These are phyloP conservation scores for Botrytis paeoniae DNA, from an alignment of 2,329 filamentous ascomycete genomes.

Conservation along the genomic window DNA sequence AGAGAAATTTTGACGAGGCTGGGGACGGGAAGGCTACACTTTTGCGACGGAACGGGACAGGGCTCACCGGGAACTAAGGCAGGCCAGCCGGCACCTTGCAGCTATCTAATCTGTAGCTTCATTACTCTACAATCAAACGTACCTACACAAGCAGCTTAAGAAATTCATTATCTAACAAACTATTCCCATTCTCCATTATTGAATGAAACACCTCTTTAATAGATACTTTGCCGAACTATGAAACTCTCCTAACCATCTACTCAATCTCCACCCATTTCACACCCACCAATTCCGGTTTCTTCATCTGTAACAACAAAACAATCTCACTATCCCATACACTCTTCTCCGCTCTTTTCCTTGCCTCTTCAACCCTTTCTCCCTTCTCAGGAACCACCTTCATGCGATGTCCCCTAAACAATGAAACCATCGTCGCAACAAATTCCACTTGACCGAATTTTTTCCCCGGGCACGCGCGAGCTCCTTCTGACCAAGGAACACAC, in stretches of 20 bases:
- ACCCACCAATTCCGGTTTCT: background rate
- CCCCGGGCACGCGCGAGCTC: slow-evolving; percentile 22
- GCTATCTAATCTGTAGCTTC: background rate
- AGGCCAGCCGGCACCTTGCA: background rate
- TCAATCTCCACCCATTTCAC: slow-evolving; percentile 1
- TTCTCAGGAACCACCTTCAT: background rate
- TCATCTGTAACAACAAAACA: slow-evolving; percentile 7
- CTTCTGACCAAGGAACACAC: slow-evolving; percentile 25
- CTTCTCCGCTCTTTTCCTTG: background rate
- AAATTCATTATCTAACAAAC: background rate
- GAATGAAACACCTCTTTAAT: background rate
- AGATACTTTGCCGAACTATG: background rate
- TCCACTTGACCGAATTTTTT: slow-evolving; percentile 26
- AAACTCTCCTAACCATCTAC: background rate
- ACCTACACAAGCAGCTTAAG: background rate
- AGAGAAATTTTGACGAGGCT: slow-evolving; percentile 19
- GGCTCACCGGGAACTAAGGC: slow-evolving; percentile 9
- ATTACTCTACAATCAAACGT: background rate
- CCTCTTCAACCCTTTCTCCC: background rate
- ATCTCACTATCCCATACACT: slow-evolving; percentile 2
- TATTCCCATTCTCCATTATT: background rate
- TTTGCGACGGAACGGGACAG: background rate
- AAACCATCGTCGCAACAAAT: slow-evolving; percentile 17
- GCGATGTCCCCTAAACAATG: background rate
- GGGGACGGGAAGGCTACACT: background rate